Conservation (phyloP, 192 early-diverging fungal species). For the Backusella australiensis region DNA sequence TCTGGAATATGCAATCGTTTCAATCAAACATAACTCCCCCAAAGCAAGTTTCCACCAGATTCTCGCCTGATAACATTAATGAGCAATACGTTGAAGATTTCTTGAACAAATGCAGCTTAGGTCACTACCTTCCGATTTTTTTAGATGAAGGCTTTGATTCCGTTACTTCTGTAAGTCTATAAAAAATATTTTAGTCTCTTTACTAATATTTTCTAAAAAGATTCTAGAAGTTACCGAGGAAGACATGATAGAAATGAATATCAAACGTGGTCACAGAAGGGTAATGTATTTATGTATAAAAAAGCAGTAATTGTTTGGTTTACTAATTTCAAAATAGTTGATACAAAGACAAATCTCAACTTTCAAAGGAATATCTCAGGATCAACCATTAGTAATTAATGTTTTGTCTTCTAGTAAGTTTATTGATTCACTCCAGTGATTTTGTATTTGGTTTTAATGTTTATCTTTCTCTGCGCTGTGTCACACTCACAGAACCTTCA, state of each 20-base stretch:
- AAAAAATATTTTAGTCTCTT: background rate
- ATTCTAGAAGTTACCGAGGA: conserved; percentile 29
- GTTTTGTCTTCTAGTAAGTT: conserved; percentile 5
- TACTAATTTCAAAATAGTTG: conserved; percentile 7
- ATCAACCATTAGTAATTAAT: conserved; percentile 15
- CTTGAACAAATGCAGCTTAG: background rate
- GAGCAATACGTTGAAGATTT: conserved; percentile 12
- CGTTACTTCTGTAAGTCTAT: conserved; percentile 6
- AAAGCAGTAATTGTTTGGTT: background rate
- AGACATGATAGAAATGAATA: conserved; percentile 28
- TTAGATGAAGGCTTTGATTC: conserved; percentile 23
- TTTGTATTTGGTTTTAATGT: background rate
- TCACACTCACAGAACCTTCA: background rate
- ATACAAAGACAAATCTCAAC: conserved; percentile 35
- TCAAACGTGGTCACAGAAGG: conserved; percentile 36
- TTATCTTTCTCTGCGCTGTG: background rate
- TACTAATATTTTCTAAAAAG: conserved; percentile 5
- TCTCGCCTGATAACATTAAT: background rate
- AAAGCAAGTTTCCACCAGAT: background rate
- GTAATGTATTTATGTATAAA: conserved; percentile 3
- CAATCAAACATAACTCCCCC: background rate
- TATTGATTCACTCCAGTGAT: background rate
- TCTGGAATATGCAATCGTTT: background rate
- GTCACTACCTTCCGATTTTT: conserved; percentile 15
- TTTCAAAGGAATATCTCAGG: conserved; percentile 21